Percentiles rank a stretch among this genome's conserved stretches.
Conservation (phyloP, 345 rosid species). For the Brassica cretica region DNA sequence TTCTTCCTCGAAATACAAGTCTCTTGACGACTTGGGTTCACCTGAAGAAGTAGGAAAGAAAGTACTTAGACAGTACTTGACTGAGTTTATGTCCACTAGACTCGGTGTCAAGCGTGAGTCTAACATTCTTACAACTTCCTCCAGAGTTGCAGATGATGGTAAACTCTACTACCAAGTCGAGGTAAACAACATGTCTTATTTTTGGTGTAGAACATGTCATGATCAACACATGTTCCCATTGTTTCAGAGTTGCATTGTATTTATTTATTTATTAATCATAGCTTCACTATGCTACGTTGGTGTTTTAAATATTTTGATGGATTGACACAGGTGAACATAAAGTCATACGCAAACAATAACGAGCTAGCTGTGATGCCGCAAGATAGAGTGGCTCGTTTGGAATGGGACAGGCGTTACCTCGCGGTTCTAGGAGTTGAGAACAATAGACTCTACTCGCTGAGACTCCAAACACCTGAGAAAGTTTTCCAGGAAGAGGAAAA, state of each 20-base stretch:
- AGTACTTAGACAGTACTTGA: constrained; percentile 81
- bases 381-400: constrained; percentile 75
- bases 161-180: constrained; percentile 85
- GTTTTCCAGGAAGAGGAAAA: constrained; percentile 81
- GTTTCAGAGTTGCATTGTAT: too few relatives aligned
- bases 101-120: constrained; percentile 82
- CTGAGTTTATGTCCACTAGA: constrained; percentile 97
- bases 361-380: constrained; percentile 95
- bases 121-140: constrained; percentile 65
- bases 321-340: constrained; percentile 67
- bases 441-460: constrained; percentile 70
- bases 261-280: neutral
- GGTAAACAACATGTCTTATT: constrained; percentile 39
- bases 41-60: constrained; percentile 82
- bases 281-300: neutral
- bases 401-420: constrained; percentile 86
- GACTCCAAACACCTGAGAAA: constrained; percentile 88
- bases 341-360: constrained; percentile 84
- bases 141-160: constrained; percentile 91
- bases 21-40: constrained; percentile 81
- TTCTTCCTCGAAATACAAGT: constrained; percentile 77
- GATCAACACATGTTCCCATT: too few relatives aligned
- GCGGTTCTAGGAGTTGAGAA: constrained; percentile 83
- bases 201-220: too few relatives aligned
- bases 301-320: neutral